Base-by-base conservation (phyloP, 768 basidiomycete species). In the Suillus ampliporus region DNA sequence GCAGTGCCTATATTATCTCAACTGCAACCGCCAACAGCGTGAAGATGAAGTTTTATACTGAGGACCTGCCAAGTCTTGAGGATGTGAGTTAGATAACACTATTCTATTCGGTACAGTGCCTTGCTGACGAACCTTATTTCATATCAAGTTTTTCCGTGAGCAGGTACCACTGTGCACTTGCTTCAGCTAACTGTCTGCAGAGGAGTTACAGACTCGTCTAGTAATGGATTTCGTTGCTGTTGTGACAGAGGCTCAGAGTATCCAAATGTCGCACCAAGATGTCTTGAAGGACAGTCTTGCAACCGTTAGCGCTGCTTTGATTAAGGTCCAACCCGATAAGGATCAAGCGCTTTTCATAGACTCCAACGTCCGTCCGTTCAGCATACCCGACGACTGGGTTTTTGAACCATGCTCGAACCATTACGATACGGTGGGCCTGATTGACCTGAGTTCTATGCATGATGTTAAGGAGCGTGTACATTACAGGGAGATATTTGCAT, bases 301-400 rank as follows among this genome's bases (percentile, higher is more conserved):
- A 19, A 72, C 72, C 15, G 83, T 85, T 38, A 82, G 86, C 63
- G 67, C 68, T 1, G 81, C 83, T 13, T 76, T 93, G 37, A 76
- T 71, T 26, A 76, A 79, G 35, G 81, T 94, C 10, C 78, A 89
- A 65, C 78, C 87, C 15, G 68, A 74, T 23, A 79, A 82, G 67
- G 93, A 94, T 66, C 89, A 93, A 70, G 80, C 78, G 53, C 76
- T 93, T 35, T 95, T 89, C 77, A 84, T 93, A 34, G 82, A 89
- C 60, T 80, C 89, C 69, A 94, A 95, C 70, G 72, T 86, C 40
- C 80, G 89, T 38, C 81, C 84, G 3, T 94, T 94, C 71, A 78
- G 76, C 35, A 74, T 83, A 13, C 91, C 93, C 10, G 69, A 67
- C 13, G 88, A 92, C 69, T 92, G 86, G 88, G 74, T 64, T 47